Evolutionary conservation across 2,329 filamentous ascomycete genomes (phyloP).

Genomic region (Shiraia sp.): DNA sequence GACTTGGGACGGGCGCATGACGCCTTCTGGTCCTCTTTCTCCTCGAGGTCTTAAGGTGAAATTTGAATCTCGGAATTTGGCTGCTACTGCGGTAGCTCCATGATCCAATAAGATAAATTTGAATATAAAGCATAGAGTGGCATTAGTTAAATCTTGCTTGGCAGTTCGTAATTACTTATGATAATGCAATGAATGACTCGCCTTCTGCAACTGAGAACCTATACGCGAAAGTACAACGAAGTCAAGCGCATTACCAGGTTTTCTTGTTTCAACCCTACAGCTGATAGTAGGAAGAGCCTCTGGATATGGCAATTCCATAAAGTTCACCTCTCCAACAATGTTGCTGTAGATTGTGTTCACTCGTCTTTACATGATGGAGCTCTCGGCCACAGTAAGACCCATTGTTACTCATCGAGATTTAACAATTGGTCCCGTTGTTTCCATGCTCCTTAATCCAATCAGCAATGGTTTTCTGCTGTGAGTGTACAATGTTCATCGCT

Average conservation of each 20-base stretch:
- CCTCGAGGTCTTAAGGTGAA: constrained; percentile 23
- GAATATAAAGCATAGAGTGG: constrained; percentile 15
- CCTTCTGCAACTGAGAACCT: too few relatives aligned
- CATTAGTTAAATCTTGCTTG: constrained; percentile 8
- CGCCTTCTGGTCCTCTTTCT: constrained; percentile 26
- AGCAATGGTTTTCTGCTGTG: constrained; percentile 37
- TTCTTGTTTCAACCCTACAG: too few relatives aligned
- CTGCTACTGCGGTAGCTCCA: constrained; percentile 1
- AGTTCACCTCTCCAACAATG: too few relatives aligned
- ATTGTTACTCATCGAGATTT: too few relatives aligned
- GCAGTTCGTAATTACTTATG: not conserved
- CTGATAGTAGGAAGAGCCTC: too few relatives aligned
- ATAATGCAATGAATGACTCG: not conserved
- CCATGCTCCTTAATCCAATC: constrained; percentile 31
- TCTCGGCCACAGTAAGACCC: too few relatives aligned
- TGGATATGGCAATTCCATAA: too few relatives aligned
- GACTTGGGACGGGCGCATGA: constrained; percentile 35
- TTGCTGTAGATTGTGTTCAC: too few relatives aligned
- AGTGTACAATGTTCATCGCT: constrained; percentile 42
- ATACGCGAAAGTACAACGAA: too few relatives aligned
- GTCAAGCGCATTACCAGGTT: too few relatives aligned
- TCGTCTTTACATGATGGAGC: too few relatives aligned
- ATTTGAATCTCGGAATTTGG: constrained; percentile 14
- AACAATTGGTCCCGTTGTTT: constrained; percentile 4
- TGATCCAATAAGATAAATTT: constrained; percentile 2